phyloP scores from a whole-genome alignment of 2,329 filamentous ascomycete species.

The Ophiostoma piceae region DNA sequence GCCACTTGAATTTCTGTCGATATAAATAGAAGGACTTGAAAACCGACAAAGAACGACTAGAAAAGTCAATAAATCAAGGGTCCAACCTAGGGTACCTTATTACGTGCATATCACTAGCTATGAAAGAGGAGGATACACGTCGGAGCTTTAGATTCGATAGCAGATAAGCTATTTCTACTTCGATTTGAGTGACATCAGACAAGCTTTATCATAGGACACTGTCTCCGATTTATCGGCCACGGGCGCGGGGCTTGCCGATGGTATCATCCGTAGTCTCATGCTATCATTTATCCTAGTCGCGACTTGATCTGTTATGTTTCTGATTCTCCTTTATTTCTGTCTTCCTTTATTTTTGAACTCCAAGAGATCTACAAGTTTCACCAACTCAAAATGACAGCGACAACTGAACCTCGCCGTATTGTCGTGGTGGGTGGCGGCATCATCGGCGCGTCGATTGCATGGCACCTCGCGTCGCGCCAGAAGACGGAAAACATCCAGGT shows the following conservation, averaged over 20 bases:
- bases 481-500: constrained; percentile 28
- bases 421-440: constrained; percentile 28
- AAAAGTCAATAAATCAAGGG: background rate
- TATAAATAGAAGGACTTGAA: background rate
- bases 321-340: background rate
- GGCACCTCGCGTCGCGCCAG: constrained; percentile 29
- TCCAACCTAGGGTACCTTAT: background rate
- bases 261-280: background rate
- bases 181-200: background rate
- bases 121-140: background rate
- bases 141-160: background rate
- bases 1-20: no score
- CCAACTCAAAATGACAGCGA: background rate
- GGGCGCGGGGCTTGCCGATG: background rate
- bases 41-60: no score
- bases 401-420: constrained; percentile 3
- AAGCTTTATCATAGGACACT: constrained; percentile 1
- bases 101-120: background rate
- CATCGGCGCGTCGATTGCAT: constrained; percentile 34
- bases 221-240: background rate
- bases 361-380: background rate
- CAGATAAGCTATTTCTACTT: constrained; percentile 7
- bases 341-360: background rate
- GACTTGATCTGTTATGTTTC: background rate
- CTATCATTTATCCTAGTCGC: background rate